Base-by-base conservation (phyloP, 2,329 filamentous ascomycete species). In the Colletotrichum lini region DNA sequence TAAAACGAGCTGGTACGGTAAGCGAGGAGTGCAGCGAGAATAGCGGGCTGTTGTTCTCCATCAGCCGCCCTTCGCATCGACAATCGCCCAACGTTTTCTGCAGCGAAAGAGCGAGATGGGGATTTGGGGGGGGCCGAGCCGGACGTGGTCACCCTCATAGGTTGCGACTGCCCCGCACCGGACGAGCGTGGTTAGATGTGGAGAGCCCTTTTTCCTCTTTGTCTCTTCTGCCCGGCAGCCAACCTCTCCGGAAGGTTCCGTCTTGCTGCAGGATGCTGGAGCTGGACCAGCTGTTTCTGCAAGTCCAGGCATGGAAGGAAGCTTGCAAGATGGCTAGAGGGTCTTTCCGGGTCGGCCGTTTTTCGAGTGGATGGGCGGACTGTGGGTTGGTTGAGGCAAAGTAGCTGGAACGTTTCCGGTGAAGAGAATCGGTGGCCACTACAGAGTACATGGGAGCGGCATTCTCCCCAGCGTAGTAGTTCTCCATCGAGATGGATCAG, bases 181-280 rank as follows among this genome's bases (percentile, higher is more conserved):
- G 16, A 30, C 21, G n/a, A 9, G 49, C 23, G 23, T 53, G 50
- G 52, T 60, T 18, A 49, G 47, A 47, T 21, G 64, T 21, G n/a
- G 35, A 75, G 30, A 35, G 8, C 30, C 78, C 80, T 78, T 76
- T 75, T 72, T 60, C n/a, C 16, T 13, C 18, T 21, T 21, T 6
- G 18, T 30, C 38, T 21, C 18, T 38, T 21, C 16, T 38, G 30
- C n/a, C 26, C 1, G 10, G 72, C 67, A 67, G 74, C 73, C 61
- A 71, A 76, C 75, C 77, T 77, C 47, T 58, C 38, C 53, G 57
- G 67, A 42, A 57, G 45, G 26, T 62, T 67, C 64, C 63, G 57
- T 40, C 13, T 23, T 47, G 49, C n/a, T 61, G 65, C 57, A 54
- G 40, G 54, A 35, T 18, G n/a, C 38, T 16, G 47, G 52, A 57